phyloP scores from a whole-genome alignment of 768 basidiomycete species.

The Mycena crocata region DNA sequence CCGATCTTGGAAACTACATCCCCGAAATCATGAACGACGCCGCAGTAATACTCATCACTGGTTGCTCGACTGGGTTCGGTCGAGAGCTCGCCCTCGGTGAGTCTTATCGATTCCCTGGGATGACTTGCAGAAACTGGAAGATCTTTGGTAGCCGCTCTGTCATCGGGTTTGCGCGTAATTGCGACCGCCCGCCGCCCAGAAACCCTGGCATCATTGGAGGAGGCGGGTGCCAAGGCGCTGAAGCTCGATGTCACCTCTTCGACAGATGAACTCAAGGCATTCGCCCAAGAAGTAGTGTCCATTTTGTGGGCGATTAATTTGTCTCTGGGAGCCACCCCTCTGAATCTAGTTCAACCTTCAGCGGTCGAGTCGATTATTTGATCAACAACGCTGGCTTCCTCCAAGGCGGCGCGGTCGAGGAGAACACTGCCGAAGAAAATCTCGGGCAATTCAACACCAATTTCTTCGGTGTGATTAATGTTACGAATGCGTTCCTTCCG shows the following conservation, averaged over 20 bases:
- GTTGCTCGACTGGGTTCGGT: slow-evolving; percentile 45
- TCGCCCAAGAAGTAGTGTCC: too few relatives aligned
- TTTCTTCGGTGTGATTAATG: slow-evolving; percentile 41
- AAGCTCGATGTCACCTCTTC: slow-evolving; percentile 2
- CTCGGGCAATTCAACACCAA: slow-evolving; percentile 40
- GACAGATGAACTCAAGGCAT: neutral
- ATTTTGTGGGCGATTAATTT: too few relatives aligned
- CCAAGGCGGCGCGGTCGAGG: slow-evolving; percentile 32
- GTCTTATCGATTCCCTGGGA: neutral
- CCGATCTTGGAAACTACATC: too few relatives aligned
- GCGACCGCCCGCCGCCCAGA: slow-evolving; percentile 8
- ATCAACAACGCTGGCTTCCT: slow-evolving; percentile 41
- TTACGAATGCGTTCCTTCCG: slow-evolving; percentile 42
- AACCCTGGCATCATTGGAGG: neutral
- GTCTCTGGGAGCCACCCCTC: too few relatives aligned
- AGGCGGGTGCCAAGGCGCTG: neutral
- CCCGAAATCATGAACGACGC: too few relatives aligned
- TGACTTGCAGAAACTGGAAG: neutral
- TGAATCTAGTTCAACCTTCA: too few relatives aligned
- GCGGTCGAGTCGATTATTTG: slow-evolving; percentile 39
- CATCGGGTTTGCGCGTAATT: slow-evolving; percentile 2
- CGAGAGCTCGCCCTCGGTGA: slow-evolving; percentile 32
- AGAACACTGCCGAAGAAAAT: slow-evolving; percentile 24
- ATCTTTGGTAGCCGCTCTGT: neutral
- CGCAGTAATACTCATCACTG: slow-evolving; percentile 40